Evolutionary conservation across 495 filamentous ascomycete species (phyloP).

Genomic region (Lasiosphaeria hispida): DNA sequence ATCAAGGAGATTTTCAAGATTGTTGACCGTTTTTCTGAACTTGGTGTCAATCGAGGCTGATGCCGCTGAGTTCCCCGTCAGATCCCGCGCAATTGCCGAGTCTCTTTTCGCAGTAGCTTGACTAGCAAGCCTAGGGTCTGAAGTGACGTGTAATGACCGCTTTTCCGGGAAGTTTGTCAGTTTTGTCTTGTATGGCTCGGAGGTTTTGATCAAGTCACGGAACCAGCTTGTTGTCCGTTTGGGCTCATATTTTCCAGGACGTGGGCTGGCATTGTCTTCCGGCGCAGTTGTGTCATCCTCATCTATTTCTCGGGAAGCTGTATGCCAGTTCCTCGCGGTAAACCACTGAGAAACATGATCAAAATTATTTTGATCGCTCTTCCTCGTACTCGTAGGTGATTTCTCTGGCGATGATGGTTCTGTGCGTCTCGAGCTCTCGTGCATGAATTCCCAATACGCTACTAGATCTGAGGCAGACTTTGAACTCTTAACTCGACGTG

Average conservation of each 20-base stretch:
- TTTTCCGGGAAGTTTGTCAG: slow-evolving; percentile 20
- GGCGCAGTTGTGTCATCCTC: not conserved
- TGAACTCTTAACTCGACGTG: slow-evolving; percentile 2
- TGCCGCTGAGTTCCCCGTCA: slow-evolving; percentile 4
- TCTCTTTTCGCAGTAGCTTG: not conserved
- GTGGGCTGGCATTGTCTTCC: too few species aligned
- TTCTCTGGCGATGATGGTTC: not conserved
- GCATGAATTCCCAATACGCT: slow-evolving; percentile 23
- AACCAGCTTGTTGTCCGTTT: slow-evolving; percentile 23
- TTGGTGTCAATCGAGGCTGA: slow-evolving; percentile 24
- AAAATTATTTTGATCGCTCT: too few species aligned
- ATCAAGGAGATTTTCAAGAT: slow-evolving; percentile 46
- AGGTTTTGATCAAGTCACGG: slow-evolving; percentile 19
- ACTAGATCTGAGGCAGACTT: slow-evolving; percentile 23
- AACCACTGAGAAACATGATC: not conserved
- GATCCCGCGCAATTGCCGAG: not conserved
- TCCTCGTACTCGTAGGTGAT: not conserved
- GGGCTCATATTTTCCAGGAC: slow-evolving; percentile 5
- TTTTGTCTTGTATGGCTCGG: slow-evolving; percentile 20
- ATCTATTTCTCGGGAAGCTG: too few species aligned
- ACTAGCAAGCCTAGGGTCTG: not conserved
- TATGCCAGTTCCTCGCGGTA: not conserved
- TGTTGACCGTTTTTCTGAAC: slow-evolving; percentile 35
- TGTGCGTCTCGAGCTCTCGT: not conserved
- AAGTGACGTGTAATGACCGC: not conserved